phyloP scores from a whole-genome alignment of 225 moss, liverwort and hornwort species.

The Ulota crispa region DNA sequence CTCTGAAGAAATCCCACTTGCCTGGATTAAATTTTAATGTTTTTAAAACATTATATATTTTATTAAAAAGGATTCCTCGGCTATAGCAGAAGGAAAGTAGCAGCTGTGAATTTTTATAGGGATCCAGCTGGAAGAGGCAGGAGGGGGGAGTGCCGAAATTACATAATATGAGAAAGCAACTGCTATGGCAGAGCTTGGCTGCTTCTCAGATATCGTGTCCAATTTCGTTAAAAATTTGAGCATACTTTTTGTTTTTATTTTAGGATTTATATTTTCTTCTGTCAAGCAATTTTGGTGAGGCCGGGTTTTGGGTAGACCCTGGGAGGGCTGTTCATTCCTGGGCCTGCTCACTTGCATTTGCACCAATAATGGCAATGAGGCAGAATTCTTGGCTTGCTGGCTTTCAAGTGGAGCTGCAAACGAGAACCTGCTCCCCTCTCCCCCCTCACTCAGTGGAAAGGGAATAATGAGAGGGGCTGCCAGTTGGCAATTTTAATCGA shows the following conservation, averaged over 20 bases:
- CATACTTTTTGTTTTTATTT: too few species aligned
- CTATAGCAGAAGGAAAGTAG: background rate
- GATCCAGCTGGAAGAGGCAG: background rate
- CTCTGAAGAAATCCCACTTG: background rate
- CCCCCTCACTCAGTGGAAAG: background rate
- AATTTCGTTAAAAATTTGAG: background rate
- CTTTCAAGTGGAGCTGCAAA: background rate
- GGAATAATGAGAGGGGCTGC: slow-evolving; percentile 4
- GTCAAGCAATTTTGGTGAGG: background rate
- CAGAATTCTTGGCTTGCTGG: slow-evolving; percentile 5
- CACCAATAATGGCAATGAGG: slow-evolving; percentile 20
- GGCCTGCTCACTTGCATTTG: background rate
- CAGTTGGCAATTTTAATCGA: slow-evolving; percentile 17
- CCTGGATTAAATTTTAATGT: background rate
- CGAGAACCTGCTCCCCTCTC: background rate
- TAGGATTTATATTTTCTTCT: background rate
- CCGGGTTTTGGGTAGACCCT: background rate
- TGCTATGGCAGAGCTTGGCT: background rate
- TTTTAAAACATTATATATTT: background rate
- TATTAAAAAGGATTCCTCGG: too few species aligned
- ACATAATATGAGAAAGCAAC: background rate
- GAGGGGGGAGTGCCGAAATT: background rate
- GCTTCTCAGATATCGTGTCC: background rate
- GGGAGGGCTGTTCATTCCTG: background rate
- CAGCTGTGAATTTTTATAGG: background rate